Percentiles rank a stretch among this genome's conserved stretches.
These are phyloP conservation scores for Talaromyces sp. DNA, from an alignment of 2,329 filamentous ascomycete species.

Conservation along the genomic window DNA sequence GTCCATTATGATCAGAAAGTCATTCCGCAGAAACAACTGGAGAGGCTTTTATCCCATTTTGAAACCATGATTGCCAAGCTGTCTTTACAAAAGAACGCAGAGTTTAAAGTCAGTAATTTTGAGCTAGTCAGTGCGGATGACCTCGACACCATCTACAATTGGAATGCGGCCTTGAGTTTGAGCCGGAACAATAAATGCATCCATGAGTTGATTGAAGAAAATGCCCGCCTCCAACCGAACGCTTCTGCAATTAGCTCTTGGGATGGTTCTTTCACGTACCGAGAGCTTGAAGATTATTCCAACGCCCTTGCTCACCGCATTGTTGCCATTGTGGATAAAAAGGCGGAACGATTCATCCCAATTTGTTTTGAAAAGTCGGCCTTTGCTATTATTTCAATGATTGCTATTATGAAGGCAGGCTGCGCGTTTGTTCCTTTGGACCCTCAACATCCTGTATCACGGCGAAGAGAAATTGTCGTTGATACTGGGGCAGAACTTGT, in stretches of 20 bases:
- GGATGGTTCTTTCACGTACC: conserved; percentile 30
- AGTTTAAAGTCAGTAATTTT: not conserved
- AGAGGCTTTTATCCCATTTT: conserved; percentile 6
- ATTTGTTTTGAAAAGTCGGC: conserved; percentile 15
- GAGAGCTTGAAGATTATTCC: conserved; percentile 27
- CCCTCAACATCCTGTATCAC: conserved; percentile 5
- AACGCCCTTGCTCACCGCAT: conserved; percentile 27
- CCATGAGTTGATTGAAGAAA: conserved; percentile 6
- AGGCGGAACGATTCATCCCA: conserved; percentile 21
- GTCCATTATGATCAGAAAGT: conserved; percentile 6
- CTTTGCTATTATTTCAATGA: conserved; percentile 12
- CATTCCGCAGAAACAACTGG: conserved; percentile 2
- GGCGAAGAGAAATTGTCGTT: conserved; percentile 3
- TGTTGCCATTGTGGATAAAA: conserved; percentile 16
- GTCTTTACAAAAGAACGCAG: not conserved
- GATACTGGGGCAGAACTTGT: conserved; percentile 6
- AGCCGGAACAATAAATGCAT: conserved; percentile 6
- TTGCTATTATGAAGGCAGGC: conserved; percentile 16
- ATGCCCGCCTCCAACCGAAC: conserved; percentile 13
- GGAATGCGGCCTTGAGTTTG: conserved; percentile 11
- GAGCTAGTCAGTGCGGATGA: not conserved
- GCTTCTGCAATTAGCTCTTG: conserved; percentile 23
- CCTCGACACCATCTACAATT: not conserved
- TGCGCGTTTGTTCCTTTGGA: conserved; percentile 13
- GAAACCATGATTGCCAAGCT: conserved; percentile 6